Evolutionary conservation across 2,329 filamentous ascomycete genomes (phyloP), one percentile per base, ranked within the genome.

Genomic region (Phialophora chinensis): DNA sequence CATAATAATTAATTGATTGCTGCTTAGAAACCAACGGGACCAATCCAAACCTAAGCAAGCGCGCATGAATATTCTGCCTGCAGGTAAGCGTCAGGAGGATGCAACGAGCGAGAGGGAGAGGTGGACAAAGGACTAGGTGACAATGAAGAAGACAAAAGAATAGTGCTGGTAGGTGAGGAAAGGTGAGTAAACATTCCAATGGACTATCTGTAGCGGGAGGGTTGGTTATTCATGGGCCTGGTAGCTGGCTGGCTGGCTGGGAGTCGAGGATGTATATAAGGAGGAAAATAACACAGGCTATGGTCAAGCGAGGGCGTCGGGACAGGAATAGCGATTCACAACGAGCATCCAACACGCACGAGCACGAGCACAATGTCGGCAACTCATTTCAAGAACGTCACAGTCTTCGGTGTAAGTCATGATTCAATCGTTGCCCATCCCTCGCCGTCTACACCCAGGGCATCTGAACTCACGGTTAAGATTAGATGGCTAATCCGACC

Each of bases 351-450:
- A 4, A 42, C 38, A 3, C n/a, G 4, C 38, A 27, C 38, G 11
- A 42, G 4, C 38, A 42, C 17, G n/a, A 12, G 4, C 35, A 42
- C 35, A 4, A 44, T 44, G 38, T 44, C 38, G 6, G 11, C 55
- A 29, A 20, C 11, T 20, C 35, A 44, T n/a, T 33, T 58, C 25
- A 44, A 44, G 35, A 58, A 47, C 23, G 55, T 58, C 35, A 44
- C 29, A 5, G 20, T 58, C 31, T 58, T 58, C 12, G 55, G 55
- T 12, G 55, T 58, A 58, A 42, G 55, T 58, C 52, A 31, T 3
- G 6, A 12, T 3, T 31, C 52, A 12, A 1, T 25, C 27, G n/a
- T 5, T 20, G 29, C 7, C 17, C 29, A 42, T 10, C 29, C 14
- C 29, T n/a, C 14, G 33, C n/a, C 35, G 4, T 33, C 1, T 1